Percentiles rank a stretch among this genome's conserved stretches.
Conservation (phyloP, 2,329 filamentous ascomycete genomes). For the Penicillium palitans region DNA sequence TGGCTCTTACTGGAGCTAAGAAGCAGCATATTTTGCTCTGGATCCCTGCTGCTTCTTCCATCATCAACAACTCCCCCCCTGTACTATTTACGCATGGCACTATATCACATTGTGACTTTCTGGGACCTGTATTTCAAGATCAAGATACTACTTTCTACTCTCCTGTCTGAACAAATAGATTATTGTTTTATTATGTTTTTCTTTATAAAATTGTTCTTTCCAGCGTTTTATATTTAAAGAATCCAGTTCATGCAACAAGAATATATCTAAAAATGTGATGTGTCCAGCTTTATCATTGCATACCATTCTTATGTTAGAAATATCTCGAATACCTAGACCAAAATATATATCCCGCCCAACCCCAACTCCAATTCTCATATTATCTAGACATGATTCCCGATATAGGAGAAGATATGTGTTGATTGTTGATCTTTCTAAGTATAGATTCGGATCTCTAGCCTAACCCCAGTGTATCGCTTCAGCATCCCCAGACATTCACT, state of each 20-base stretch:
- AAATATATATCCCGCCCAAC: not conserved
- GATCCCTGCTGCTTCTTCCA: conserved; percentile 5
- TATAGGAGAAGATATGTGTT: too few relatives aligned
- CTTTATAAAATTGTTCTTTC: not conserved
- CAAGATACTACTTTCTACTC: conserved; percentile 27
- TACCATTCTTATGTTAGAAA: not conserved
- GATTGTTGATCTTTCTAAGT: too few relatives aligned
- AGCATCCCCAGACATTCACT: not conserved
- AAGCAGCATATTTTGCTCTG: not conserved
- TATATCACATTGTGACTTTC: conserved; percentile 22
- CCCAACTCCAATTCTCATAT: not conserved
- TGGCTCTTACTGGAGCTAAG: conserved; percentile 2
- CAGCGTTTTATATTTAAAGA: not conserved
- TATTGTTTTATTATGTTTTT: not conserved
- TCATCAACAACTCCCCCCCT: conserved; percentile 12
- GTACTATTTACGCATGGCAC: conserved; percentile 23
- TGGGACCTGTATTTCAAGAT: conserved; percentile 27
- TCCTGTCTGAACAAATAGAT: conserved; percentile 27
- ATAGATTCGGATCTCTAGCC: not conserved
- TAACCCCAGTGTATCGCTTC: not conserved
- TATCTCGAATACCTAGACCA: not conserved
- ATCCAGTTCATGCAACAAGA: not conserved
- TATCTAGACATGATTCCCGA: too few relatives aligned
- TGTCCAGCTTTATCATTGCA: not conserved
- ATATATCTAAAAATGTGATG: not conserved